Evolutionary conservation across 2,329 filamentous ascomycete genomes (phyloP), one percentile per base, ranked within the genome.

Genomic region (Aspergillus ruber): DNA sequence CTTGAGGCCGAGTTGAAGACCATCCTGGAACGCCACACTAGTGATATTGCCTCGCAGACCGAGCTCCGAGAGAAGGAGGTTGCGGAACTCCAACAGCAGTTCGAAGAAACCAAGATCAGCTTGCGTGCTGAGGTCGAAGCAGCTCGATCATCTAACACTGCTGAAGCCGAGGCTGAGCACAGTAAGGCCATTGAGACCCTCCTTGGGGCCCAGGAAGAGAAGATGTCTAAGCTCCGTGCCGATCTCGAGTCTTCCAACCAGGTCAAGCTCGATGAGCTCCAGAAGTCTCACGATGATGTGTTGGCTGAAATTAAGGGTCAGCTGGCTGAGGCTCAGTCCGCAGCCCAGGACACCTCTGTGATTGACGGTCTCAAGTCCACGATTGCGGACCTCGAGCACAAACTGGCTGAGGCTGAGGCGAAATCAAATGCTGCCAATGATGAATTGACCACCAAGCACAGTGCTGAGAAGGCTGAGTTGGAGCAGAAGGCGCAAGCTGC

Each of bases 331-430:
- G 67, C 66, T 8, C 64, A 67, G 46, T 54, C 63, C 15, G 60
- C 64, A 18, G 63, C 59, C 18, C 60, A 65, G 32, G 68, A 71
- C 50, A 70, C 63, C 4, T 68, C 69, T 20, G 56, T 50, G 8
- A 42, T 68, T 23, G 68, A 72, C 47, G 48, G 51, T 9, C 50
- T 71, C 41, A 72, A 73, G 56, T 64, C 69, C 15, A 64, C 67
- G 29, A 66, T 72, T 56, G 62, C 62, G 6, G 74, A 74, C 41
- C 74, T 89, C 52, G 82, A 89, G 59, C 79, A 83, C 59, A 81
- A 84, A 64, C 69, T 84, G 50, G 77, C 80, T 59, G 74, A 80
- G 54, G 76, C 78, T 42, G 76, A 76, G 33, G 64, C 73, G 32
- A 64, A 68, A 41, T 64, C 62, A 35, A 62, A 65, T 32, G 56